Evolutionary conservation across 768 basidiomycete species (phyloP).

Genomic region (Lactifluus rugatus): DNA sequence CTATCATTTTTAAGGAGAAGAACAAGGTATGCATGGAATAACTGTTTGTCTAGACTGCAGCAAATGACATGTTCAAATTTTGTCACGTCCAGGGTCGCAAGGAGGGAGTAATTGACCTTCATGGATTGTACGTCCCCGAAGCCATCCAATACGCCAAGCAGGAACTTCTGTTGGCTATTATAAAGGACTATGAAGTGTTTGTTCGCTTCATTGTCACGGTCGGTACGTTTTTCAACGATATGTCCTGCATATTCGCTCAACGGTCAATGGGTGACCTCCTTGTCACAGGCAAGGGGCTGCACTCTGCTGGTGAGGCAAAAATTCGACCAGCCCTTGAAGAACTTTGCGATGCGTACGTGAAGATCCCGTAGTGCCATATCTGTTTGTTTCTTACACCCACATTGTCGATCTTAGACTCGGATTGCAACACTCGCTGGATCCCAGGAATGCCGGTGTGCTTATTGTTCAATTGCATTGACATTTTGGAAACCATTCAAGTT

Average conservation of each 20-base stretch:
- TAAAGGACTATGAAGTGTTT: not conserved
- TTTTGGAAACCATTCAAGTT: no score
- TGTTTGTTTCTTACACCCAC: not conserved
- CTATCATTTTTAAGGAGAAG: slow-evolving; percentile 1
- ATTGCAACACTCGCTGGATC: not conserved
- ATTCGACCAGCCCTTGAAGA: slow-evolving; percentile 8
- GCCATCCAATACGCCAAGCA: slow-evolving; percentile 3
- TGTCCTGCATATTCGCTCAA: no score
- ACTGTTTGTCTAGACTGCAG: no score
- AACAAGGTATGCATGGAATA: slow-evolving; percentile 1
- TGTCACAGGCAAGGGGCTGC: not conserved
- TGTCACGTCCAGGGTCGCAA: not conserved
- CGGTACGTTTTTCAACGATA: not conserved
- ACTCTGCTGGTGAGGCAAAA: not conserved
- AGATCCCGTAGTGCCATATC: not conserved
- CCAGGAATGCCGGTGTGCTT: slow-evolving; percentile 5
- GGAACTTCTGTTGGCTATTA: not conserved
- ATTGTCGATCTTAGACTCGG: not conserved
- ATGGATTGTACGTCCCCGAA: slow-evolving; percentile 3
- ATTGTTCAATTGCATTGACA: not conserved
- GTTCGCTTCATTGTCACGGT: slow-evolving; percentile 10
- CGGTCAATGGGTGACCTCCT: not conserved
- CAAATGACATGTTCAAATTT: not conserved
- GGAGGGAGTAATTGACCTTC: slow-evolving; percentile 7
- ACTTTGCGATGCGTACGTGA: slow-evolving; percentile 1